These are phyloP conservation scores for Trebouxia sp. DNA, from an alignment of 139 green algal genomes.

Conservation along the genomic window DNA sequence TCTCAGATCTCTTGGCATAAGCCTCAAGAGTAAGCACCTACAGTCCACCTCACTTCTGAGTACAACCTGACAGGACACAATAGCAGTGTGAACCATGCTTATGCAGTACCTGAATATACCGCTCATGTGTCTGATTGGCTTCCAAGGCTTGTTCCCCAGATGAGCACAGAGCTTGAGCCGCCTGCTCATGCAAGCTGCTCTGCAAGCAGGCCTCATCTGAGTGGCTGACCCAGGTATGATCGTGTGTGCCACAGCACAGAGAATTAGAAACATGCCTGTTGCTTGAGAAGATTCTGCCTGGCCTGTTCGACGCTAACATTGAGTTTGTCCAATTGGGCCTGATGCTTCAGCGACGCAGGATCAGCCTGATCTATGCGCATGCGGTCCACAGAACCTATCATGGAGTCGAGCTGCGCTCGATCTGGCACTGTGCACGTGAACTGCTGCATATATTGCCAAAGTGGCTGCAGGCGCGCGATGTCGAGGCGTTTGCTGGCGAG, in stretches of 20 bases:
- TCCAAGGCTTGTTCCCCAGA: not conserved
- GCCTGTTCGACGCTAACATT: no score
- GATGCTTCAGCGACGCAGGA: no score
- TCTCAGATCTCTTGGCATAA: slow-evolving; percentile 6
- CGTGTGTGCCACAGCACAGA: no score
- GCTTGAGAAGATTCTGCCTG: no score
- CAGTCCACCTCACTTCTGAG: not conserved
- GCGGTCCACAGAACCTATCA: not conserved
- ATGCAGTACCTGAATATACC: not conserved
- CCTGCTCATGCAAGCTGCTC: not conserved
- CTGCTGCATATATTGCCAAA: not conserved
- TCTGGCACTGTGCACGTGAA: not conserved
- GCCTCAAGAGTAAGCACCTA: slow-evolving; percentile 6
- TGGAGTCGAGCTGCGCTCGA: not conserved
- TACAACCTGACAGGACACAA: not conserved
- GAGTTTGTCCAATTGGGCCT: no score
- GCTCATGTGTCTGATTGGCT: not conserved
- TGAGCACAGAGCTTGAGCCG: not conserved
- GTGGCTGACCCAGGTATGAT: no score
- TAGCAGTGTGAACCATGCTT: not conserved
- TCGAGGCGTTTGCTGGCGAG: not conserved
- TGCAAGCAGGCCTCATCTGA: no score
- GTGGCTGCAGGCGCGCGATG: not conserved
- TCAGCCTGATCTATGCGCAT: no score
- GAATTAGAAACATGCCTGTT: no score